A percentile compares a stretch with the other conserved stretches of the same genome.
Conservation (phyloP, 202 grass and related monocot species). For the Tripidium arundinaceum region DNA sequence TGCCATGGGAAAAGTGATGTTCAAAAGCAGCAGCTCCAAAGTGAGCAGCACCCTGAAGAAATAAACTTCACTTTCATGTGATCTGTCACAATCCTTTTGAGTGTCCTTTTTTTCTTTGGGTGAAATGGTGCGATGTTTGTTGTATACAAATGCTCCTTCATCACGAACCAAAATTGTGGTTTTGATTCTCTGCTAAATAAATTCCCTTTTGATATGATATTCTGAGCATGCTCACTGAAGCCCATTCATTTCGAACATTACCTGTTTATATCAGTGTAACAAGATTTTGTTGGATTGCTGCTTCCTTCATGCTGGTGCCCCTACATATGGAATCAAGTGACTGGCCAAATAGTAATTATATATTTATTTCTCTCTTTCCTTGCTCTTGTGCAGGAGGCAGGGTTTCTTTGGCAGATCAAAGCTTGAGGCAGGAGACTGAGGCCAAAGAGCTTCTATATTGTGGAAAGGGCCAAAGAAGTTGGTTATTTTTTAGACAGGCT, state of each 20-base stretch:
- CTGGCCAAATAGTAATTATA: constrained; percentile 1
- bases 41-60: constrained; percentile 53
- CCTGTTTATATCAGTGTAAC: background rate
- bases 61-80: constrained; percentile 49
- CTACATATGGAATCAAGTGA: constrained; percentile 8
- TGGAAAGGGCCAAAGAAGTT: constrained; percentile 53
- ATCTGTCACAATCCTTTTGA: constrained; percentile 40
- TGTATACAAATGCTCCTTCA: background rate
- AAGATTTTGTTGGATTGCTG: constrained; percentile 15
- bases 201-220: constrained; percentile 1
- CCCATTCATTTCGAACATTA: constrained; percentile 26
- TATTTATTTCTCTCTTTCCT: constrained; percentile 6
- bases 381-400: background rate
- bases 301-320: background rate
- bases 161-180: background rate
- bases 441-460: constrained; percentile 39
- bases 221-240: background rate
- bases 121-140: background rate
- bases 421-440: constrained; percentile 23
- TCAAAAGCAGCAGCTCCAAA: constrained; percentile 50
- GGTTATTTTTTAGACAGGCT: constrained; percentile 43
- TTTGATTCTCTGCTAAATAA: background rate
- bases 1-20: constrained; percentile 49
- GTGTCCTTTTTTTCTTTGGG: constrained; percentile 18
- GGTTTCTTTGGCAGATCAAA: constrained; percentile 29